Evolutionary conservation across 257 asterid species (phyloP).

Genomic region (Nicotiana sylvestris): DNA sequence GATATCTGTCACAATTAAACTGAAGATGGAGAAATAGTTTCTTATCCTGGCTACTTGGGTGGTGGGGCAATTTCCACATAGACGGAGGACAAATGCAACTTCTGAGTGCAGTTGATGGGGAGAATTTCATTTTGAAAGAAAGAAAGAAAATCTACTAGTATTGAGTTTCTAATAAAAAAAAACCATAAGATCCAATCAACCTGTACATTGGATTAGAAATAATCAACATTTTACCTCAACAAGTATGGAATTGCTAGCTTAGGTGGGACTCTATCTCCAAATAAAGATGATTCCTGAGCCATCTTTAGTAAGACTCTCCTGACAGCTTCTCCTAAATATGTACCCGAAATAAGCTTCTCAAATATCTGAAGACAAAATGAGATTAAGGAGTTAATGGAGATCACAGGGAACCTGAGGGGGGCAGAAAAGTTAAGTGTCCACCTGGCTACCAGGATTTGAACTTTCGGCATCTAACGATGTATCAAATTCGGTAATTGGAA

Average conservation of each 20-base stretch:
- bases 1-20: not conserved
- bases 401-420: not conserved
- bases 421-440: constrained; percentile 12
- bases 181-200: not conserved
- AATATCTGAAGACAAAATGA: constrained; percentile 43
- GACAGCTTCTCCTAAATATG: constrained; percentile 81
- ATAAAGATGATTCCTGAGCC: constrained; percentile 59
- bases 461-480: constrained; percentile 50
- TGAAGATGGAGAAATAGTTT: not conserved
- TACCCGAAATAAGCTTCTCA: constrained; percentile 75
- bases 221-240: constrained; percentile 37
- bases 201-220: not conserved
- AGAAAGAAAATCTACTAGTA: not conserved
- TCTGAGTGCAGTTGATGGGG: not conserved
- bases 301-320: constrained; percentile 56
- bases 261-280: constrained; percentile 58
- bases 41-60: not conserved
- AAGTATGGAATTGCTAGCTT: constrained; percentile 51
- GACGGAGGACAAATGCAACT: not conserved
- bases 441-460: constrained; percentile 50
- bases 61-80: not conserved
- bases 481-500: constrained; percentile 68
- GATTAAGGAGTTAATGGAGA: constrained; percentile 1
- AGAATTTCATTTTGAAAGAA: not conserved
- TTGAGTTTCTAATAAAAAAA: not conserved